Base-by-base conservation (phyloP, 1,139 yeast species). In the Ogataea hybrid region DNA sequence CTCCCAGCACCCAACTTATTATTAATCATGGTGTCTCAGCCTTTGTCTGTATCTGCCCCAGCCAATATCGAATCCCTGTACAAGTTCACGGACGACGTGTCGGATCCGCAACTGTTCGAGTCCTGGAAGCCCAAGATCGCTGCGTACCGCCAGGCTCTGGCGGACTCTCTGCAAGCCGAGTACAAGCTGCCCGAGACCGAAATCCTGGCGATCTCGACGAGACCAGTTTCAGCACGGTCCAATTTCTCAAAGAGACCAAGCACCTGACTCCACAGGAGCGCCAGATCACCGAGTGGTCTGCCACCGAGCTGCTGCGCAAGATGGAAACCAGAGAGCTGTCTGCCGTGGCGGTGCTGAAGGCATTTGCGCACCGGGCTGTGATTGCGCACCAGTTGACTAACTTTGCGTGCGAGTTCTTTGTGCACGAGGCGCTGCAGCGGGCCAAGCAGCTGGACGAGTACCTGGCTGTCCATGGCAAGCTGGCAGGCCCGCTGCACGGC, bases 401-500 rank as follows among this genome's bases (percentile, higher is more conserved):
- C 51, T 75, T 82, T 56, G 77, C 80, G 17, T 64, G 77, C 68
- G 81, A 79, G 33, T 68, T 80, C 41, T 68, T 81, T 52, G 71
- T 77, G 44, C 73, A 77, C 28, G 79, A 75, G 48, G 86, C 80
- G 12, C 61, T 79, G 35, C 64, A 63, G 40, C 68, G 79, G 46
- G 86, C 86, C 6, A 59, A 73, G 53, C 68, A 63, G 44, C 65
- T 80, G 49, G 87, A 81, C 54, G 71, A 68, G 5, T 71, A 77
- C 53, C 68, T 67, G 41, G 67, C 65, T 37, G 64, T 70, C 40
- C 63, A 70, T 39, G 89, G 90, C 15, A 75, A 78, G 54, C 65
- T 81, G 0, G 62, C 79, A 42, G 94, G 95, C 33, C 88, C 89
- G 6, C 68, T 84, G 46, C 94, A 84, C 54, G 94, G 94, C 14